A percentile compares a stretch with the other conserved stretches of the same genome.
phyloP scores from a whole-genome alignment of 164 flowering plant species.

The Cinnamomum chago region DNA sequence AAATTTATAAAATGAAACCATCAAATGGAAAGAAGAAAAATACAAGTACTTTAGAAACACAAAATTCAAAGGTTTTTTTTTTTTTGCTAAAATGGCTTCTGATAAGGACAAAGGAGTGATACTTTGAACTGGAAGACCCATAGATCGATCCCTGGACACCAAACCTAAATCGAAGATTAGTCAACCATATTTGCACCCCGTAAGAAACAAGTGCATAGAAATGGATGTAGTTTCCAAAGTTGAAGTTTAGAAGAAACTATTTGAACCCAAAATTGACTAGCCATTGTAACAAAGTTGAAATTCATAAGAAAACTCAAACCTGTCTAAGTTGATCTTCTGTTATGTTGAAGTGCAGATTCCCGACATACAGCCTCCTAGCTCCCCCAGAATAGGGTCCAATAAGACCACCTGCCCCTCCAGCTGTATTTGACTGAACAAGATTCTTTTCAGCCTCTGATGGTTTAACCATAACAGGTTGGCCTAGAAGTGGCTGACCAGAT shows the following conservation, averaged over 20 bases:
- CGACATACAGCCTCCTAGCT: constrained; percentile 86
- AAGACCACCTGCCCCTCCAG: constrained; percentile 49
- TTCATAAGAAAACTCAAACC: constrained; percentile 32
- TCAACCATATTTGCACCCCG: background rate
- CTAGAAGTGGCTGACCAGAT: constrained; percentile 83
- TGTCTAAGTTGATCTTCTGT: constrained; percentile 83
- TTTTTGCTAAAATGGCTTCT: too few species aligned
- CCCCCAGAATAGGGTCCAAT: constrained; percentile 68
- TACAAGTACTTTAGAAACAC: too few species aligned
- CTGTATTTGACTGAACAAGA: constrained; percentile 72
- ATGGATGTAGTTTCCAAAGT: background rate
- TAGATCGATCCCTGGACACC: too few species aligned
- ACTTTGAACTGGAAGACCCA: too few species aligned
- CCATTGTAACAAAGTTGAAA: background rate
- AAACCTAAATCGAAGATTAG: too few species aligned
- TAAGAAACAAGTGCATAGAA: background rate
- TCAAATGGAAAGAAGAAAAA: too few species aligned
- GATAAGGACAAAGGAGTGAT: too few species aligned
- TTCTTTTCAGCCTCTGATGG: constrained; percentile 99
- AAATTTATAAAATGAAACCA: too few species aligned
- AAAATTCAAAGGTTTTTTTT: too few species aligned
- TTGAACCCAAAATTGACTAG: background rate
- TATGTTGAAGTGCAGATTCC: constrained; percentile 78
- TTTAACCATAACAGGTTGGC: constrained; percentile 92
- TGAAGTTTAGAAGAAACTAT: background rate